phyloP scores from a whole-genome alignment of 768 basidiomycete species.

The Calocybe indica region DNA sequence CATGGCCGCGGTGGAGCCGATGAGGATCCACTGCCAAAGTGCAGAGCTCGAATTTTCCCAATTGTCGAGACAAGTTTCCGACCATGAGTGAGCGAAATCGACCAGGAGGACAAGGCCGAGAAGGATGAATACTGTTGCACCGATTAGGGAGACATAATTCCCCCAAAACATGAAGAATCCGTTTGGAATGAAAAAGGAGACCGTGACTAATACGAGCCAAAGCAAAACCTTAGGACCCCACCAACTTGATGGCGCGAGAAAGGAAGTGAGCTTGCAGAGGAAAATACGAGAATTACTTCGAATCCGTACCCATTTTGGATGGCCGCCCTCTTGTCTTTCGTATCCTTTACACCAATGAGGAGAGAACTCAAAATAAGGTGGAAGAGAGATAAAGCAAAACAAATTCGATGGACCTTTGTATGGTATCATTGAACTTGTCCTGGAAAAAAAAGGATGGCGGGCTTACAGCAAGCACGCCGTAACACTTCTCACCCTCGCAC shows the following conservation, averaged over 20 bases:
- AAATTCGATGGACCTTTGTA: conserved; percentile 83
- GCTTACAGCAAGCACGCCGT: conserved; percentile 90
- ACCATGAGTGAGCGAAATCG: conserved; percentile 99
- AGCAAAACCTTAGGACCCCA: conserved; percentile 96
- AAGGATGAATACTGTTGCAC: conserved; percentile 92
- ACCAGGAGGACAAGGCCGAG: conserved; percentile 95
- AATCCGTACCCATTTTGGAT: conserved; percentile 87
- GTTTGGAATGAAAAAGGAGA: conserved; percentile 95
- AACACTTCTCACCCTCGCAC: conserved; percentile 88
- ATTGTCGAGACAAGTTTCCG: conserved; percentile 92
- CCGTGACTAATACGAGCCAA: conserved; percentile 76
- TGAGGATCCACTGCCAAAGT: conserved; percentile 94
- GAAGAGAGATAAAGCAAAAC: conserved; percentile 89
- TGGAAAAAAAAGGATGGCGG: background rate
- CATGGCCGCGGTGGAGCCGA: conserved; percentile 87
- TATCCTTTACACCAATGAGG: conserved; percentile 85
- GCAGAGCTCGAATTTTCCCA: conserved; percentile 88
- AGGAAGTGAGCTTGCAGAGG: background rate
- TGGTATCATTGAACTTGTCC: conserved; percentile 3
- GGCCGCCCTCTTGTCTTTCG: conserved; percentile 86
- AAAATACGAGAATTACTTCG: background rate
- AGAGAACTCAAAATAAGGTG: conserved; percentile 76
- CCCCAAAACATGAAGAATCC: conserved; percentile 99
- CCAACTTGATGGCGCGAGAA: conserved; percentile 52
- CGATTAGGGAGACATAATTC: conserved; percentile 86